Base-by-base conservation (phyloP, 352 stramenopile genomes). In the Pythium biforme region DNA sequence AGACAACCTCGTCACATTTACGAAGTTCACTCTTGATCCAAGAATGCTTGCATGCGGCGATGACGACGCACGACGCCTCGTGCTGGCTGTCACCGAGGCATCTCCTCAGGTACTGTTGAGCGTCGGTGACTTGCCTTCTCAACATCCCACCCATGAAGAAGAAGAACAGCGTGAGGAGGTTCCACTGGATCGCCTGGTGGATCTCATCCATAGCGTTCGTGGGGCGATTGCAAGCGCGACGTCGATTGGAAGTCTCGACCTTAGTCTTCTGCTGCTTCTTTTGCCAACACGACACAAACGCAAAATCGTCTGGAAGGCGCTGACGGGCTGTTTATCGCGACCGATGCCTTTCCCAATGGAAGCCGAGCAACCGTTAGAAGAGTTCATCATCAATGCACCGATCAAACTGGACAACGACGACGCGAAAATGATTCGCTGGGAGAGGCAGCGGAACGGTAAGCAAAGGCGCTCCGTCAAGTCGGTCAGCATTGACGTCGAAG, bases 11-110 rank as follows among this genome's bases (percentile, higher is more conserved):
- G n/a, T 59, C 25, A 3, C 19, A 2, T 59, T 59, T 27, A 39
- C 50, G 2, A 49, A 22, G 37, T 26, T 59, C 39, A 41, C 39
- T n/a, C 15, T 59, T 40, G 53, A 59, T 40, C 53, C 53, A 27
- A 49, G 53, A 25, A 59, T 59, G 53, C 19, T 50, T 19, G 27
- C 23, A 19, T 59, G 53, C 14, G 23, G 7, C 25, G 51, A 40
- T 19, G 27, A 49, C 15, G 34, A 50, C 19, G 26, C 47, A 17
- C 23, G 10, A n/a, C n/a, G 39, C 8, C 20, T 59, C 10, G 37
- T 50, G 15, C 7, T 26, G 9, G 12, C 33, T 4, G 53, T 59
- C 15, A 29, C 17, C 22, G 39, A 51, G 15, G 8, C 7, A 9
- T 59, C 39, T 41, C 39, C 34, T 25, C 53, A 50, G 10, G 39